phyloP scores from a whole-genome alignment of 768 basidiomycete species.

The Rhizopogon salebrosus region DNA sequence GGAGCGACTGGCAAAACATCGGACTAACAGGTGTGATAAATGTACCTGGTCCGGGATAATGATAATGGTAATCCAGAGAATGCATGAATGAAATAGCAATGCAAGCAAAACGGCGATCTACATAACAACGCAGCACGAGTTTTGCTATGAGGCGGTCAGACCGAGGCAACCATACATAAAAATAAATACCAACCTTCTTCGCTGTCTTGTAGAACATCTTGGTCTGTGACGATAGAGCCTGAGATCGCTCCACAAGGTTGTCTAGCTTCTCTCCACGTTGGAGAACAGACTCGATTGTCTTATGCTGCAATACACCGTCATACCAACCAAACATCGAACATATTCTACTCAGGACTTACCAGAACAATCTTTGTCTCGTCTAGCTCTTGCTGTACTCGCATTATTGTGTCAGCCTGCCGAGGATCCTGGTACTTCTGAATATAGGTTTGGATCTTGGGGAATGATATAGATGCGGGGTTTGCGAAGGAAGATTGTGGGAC shows the following conservation, averaged over 20 bases:
- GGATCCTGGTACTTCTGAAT: constrained; percentile 95
- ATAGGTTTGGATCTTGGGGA: constrained; percentile 72
- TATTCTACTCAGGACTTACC: constrained; percentile 42
- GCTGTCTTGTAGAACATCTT: constrained; percentile 99
- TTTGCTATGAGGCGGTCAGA: constrained; percentile 60
- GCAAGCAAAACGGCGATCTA: constrained; percentile 25
- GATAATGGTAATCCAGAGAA: constrained; percentile 2
- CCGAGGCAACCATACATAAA: not conserved
- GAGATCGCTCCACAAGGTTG: constrained; percentile 90
- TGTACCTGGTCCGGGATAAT: not conserved
- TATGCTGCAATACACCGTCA: constrained; percentile 58
- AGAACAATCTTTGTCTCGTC: constrained; percentile 99
- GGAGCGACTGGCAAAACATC: not conserved
- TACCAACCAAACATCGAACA: not conserved
- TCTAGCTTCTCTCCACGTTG: constrained; percentile 96
- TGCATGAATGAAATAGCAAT: constrained; percentile 7
- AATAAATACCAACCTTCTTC: constrained; percentile 71
- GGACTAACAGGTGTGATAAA: not conserved
- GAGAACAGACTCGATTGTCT: constrained; percentile 97
- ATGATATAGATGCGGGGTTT: constrained; percentile 65
- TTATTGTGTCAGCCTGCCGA: constrained; percentile 93
- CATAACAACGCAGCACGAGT: constrained; percentile 90
- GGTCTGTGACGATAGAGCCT: constrained; percentile 80
- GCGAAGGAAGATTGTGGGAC: constrained; percentile 67
- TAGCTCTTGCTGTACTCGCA: constrained; percentile 96